These are phyloP conservation scores for Chlorella variabilis DNA, from an alignment of 163 green algal genomes.

Conservation along the genomic window DNA sequence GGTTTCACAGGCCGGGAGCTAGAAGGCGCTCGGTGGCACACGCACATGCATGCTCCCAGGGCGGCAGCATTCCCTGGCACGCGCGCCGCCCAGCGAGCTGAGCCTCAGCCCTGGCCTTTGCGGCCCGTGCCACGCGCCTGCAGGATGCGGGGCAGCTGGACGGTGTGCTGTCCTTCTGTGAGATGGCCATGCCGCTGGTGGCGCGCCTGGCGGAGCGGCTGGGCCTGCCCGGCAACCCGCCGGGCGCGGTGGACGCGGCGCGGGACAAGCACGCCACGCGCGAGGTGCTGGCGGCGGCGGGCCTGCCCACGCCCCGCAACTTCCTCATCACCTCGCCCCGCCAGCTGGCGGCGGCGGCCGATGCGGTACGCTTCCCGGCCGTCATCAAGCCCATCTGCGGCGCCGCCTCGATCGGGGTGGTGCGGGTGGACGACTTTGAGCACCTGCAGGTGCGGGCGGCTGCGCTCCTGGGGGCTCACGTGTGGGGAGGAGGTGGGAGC, in stretches of 20 bases:
- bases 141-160: slow-evolving; percentile 71
- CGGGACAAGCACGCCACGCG: slow-evolving; percentile 87
- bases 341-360: slow-evolving; percentile 65
- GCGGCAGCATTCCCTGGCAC: too few relatives aligned
- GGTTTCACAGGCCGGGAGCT: too few relatives aligned
- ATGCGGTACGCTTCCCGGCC: slow-evolving; percentile 88
- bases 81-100: too few relatives aligned
- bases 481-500: too few relatives aligned
- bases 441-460: too few relatives aligned
- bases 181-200: slow-evolving; percentile 89
- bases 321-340: slow-evolving; percentile 59
- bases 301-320: slow-evolving; percentile 78
- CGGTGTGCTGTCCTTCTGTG: slow-evolving; percentile 87
- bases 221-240: slow-evolving; percentile 78
- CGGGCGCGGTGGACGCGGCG: slow-evolving; percentile 75
- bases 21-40: too few relatives aligned
- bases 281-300: slow-evolving; percentile 63
- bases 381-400: slow-evolving; percentile 94
- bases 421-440: slow-evolving; percentile 82
- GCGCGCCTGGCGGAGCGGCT: slow-evolving; percentile 79
- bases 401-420: slow-evolving; percentile 88
- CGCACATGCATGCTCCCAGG: too few relatives aligned
- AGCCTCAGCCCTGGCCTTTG: too few relatives aligned
- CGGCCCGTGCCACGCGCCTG: too few relatives aligned
- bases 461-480: too few relatives aligned